Evolutionary conservation across 2,329 filamentous ascomycete genomes (phyloP), one percentile per base, ranked within the genome.

Genomic region (Fusarium papillatum): DNA sequence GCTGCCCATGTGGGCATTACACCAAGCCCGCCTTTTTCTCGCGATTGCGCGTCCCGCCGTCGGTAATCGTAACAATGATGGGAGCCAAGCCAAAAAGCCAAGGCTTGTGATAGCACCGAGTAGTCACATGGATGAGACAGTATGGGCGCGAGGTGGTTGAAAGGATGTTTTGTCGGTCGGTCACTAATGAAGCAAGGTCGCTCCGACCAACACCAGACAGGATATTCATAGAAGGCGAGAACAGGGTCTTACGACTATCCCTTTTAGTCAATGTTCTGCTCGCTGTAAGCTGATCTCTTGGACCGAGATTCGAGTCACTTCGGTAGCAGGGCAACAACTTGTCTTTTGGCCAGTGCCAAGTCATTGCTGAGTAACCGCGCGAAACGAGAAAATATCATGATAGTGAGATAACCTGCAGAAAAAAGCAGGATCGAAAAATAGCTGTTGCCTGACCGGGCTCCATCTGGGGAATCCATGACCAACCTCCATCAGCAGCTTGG

Each of bases 301-400:
- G 29, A 11, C 10, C 50, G 13, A 34, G 50, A 34, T 22, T 55
- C 50, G 50, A 55, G 50, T 55, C 50, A 29, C 24, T 7, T 29
- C 24, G 48, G 48, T 3, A 53, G 48, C 24, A 53, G 16, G 46
- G 46, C 46, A 50, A 50, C 14, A 26, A 11, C 14, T 50, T 26
- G 48, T 29, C 24, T 29, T 31, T 34, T 34, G 50, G n/a, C 60
- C 60, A 41, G 60, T 53, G 64, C 53, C 57, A 66, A 61, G 41
- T 66, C 34, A 53, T 55, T 66, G 74, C 74, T 74, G 74, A 63
- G 22, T 46, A 76, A 68, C 70, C 70, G 73, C 70, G 73, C 46
- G 66, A 36, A 57, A 55, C 53, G 39, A 72, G 57, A 34, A 41
- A 60, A 63, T 43, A 66, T 61, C 34, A 59, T 57, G 61, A 31